Conservation (phyloP, 768 basidiomycete species). For the Coprinopsis sp. region DNA sequence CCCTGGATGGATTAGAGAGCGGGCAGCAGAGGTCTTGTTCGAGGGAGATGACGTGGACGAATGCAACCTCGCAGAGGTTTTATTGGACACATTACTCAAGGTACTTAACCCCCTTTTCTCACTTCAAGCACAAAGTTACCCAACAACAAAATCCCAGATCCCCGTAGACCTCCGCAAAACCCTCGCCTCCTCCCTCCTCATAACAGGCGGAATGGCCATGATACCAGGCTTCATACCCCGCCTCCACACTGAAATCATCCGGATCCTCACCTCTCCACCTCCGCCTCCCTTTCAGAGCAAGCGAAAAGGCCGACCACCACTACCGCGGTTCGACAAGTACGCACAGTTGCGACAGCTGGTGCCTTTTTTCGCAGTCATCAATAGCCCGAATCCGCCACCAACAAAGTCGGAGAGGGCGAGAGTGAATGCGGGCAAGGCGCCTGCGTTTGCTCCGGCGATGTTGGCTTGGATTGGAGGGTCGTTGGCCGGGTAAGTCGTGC, state of each 20-base stretch:
- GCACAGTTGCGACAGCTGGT: slow-evolving; percentile 65
- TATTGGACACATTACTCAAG: slow-evolving; percentile 78
- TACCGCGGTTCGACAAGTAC: slow-evolving; percentile 69
- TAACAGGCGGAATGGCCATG: slow-evolving; percentile 87
- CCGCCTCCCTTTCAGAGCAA: slow-evolving; percentile 18
- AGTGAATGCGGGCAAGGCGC: slow-evolving; percentile 75
- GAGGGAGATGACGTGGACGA: slow-evolving; percentile 89
- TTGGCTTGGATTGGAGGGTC: slow-evolving; percentile 94
- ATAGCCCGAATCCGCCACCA: slow-evolving; percentile 67
- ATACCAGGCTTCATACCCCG: slow-evolving; percentile 91
- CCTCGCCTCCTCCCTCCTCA: slow-evolving; percentile 77
- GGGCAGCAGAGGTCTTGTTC: slow-evolving; percentile 87
- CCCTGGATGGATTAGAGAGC: slow-evolving; percentile 93
- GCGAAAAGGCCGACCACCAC: slow-evolving; percentile 21
- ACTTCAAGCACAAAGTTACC: not conserved
- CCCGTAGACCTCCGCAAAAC: slow-evolving; percentile 87
- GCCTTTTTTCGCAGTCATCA: slow-evolving; percentile 75
- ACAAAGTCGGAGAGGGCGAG: slow-evolving; percentile 46
- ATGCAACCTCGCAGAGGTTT: slow-evolving; percentile 74
- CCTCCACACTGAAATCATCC: slow-evolving; percentile 72
- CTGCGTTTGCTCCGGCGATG: slow-evolving; percentile 77
- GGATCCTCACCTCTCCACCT: slow-evolving; percentile 44
- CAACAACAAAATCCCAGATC: slow-evolving; percentile 42
- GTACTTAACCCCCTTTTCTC: slow-evolving; percentile 31
- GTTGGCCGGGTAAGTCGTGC: slow-evolving; percentile 69